Evolutionary conservation across 148 eudicot genomes (phyloP), one percentile per base, ranked within the genome.

Genomic region (Amaranthus cruentus): DNA sequence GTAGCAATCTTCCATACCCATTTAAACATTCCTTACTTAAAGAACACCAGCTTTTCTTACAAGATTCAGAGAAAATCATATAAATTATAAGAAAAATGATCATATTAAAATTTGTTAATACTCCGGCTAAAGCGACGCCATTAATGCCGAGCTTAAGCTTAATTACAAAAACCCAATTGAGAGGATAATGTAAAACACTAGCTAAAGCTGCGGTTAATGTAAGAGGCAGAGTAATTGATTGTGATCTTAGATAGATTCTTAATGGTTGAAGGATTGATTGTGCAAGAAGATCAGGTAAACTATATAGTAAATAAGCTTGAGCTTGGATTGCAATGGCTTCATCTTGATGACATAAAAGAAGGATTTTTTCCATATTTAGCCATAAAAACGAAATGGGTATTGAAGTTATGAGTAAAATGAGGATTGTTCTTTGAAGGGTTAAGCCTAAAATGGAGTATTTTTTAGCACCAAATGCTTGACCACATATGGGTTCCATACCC

Each of bases 401-500:
- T 0, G 88, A 80, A 1, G 80, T 79, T 1, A 82, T 54, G 5
- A 87, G 59, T n/a, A 88, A 74, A 44, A 87, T 65, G 47, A 83
- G 52, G 38, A 87, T 73, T 0, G 88, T 88, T 43, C 84, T 78
- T n/a, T 76, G 78, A 4, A 86, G 46, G 13, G 92, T 78, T 7
- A 85, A 77, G 72, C 85, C 83, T 6, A 81, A 61, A 2, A 84
- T 62, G 0, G 79, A 61, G 28, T 76, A 70, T n/a, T 73, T 81
- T 15, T 78, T 68, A 0, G 89, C 87, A 2, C 92, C 92, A 8
- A 75, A 84, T 49, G 92, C 89, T 65, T 88, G 92, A 55, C 88
- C 89, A 59, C 92, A 88, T 0, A 88, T 84, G 28, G 92, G 90
- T 38, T 88, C 92, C 92, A 88, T 88, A 0, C 91, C 90, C 86